Base-by-base conservation (phyloP, 176 grass and related monocot genomes). In the Coix lacrymajobi region DNA sequence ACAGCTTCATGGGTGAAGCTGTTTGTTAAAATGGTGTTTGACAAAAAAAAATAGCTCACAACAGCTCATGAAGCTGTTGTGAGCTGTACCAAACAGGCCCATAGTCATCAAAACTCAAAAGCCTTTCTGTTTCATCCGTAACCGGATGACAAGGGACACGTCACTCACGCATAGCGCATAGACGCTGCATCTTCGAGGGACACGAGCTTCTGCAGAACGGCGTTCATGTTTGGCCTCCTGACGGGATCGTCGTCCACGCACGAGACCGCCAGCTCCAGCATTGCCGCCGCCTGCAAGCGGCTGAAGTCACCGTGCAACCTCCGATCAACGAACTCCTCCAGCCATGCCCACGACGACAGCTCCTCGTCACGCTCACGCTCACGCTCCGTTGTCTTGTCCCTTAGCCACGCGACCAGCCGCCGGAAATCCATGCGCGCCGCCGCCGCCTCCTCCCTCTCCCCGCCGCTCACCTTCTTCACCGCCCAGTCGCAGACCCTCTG, bases 231-330 rank as follows among this genome's bases (percentile, higher is more conserved):
- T 2, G 83, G 90, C 39, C 93, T 54, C 56, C 20, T 86, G 68
- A n/a, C 37, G 1, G 85, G 74, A 3, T 95, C 88, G 16, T 79
- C 79, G 8, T 95, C 85, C 10, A 90, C 69, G 58, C 90, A 96
- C 31, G 57, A 86, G 14, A 79, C 60, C 5, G 93, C 85, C 38
- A 92, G 58, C 20, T 88, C 77, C 63, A 90, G 44, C 85, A 90
- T 82, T 24, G 28, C 33, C 8, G 67, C 69, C 3, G 83, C 93
- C 70, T 96, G 71, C 52, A 26, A 2, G 6, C 29, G 54, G 64
- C 51, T 76, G 73, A 89, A 92, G 7, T 89, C 75, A 8, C 90
- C 79, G 28, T 56, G 81, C 70, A 90, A 15, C 10, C 83, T 80
- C 1, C 20, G 29, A 32, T 92, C 93, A 0, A 90, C 8, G 24